Evolutionary conservation across 1,284 basidiomycete genomes (phyloP).

Genomic region (Trichosporon asahii): DNA sequence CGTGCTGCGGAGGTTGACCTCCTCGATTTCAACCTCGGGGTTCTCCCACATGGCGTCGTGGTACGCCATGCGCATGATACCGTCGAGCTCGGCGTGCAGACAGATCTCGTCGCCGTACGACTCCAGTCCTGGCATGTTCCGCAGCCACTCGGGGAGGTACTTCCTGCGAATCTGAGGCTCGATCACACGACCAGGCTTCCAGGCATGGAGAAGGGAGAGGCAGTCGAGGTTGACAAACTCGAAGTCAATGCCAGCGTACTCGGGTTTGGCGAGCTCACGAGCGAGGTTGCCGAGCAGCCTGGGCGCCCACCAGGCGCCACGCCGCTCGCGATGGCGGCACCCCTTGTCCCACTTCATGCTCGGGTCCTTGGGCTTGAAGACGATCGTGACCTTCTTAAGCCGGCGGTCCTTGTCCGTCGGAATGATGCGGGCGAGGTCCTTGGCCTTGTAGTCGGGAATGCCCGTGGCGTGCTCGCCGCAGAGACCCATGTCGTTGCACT

Average conservation of each 20-base stretch:
- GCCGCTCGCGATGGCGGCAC: not conserved
- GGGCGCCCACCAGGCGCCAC: not conserved
- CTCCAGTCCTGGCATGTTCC: too few species aligned
- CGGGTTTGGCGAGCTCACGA: not conserved
- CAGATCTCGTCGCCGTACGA: not conserved
- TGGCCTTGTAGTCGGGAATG: not conserved
- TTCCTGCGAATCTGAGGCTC: not conserved
- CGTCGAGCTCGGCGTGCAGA: not conserved
- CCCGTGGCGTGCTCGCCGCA: not conserved
- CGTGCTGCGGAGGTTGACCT: not conserved
- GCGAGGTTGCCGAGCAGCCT: not conserved
- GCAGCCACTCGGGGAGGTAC: not conserved
- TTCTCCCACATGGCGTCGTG: not conserved
- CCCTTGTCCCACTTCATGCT: not conserved
- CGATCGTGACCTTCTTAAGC: not conserved
- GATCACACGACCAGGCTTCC: not conserved
- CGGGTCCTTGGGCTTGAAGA: not conserved
- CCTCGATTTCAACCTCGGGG: not conserved
- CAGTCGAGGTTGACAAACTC: not conserved
- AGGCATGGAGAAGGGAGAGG: not conserved
- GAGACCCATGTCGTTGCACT: not conserved
- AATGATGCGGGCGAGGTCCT: not conserved
- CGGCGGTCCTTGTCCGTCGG: not conserved
- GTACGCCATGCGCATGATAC: not conserved
- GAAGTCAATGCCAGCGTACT: not conserved